phyloP scores from a whole-genome alignment of 345 rosid species.

The Angophora floribunda region DNA sequence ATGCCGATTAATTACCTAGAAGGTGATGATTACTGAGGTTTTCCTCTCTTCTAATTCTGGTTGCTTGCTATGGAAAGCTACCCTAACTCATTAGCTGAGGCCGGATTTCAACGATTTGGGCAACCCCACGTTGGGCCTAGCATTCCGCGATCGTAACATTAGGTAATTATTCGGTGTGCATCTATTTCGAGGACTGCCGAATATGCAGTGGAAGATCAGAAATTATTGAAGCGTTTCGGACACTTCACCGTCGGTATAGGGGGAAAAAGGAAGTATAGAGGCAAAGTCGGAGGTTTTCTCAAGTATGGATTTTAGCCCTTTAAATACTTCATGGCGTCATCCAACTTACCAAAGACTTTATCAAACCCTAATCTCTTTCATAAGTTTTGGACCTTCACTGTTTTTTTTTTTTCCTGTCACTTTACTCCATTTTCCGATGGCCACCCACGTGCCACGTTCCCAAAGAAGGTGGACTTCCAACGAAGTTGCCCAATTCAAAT shows the following conservation, averaged over 20 bases:
- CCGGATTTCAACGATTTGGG: background rate
- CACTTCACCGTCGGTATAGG: background rate
- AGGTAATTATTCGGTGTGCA: background rate
- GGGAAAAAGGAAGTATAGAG: background rate
- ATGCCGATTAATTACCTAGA: background rate
- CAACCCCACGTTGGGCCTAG: background rate
- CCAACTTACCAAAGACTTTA: background rate
- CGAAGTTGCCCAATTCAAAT: background rate
- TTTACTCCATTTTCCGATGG: background rate
- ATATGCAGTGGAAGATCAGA: background rate
- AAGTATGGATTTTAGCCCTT: background rate
- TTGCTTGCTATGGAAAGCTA: background rate
- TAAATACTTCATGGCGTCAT: background rate
- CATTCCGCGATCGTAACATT: background rate
- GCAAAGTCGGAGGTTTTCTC: background rate
- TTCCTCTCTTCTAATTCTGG: background rate
- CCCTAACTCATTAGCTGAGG: background rate
- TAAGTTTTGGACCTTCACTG: background rate
- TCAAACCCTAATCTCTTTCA: background rate
- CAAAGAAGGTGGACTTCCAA: background rate
- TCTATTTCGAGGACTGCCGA: background rate
- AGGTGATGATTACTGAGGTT: background rate
- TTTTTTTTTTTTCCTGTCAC: background rate
- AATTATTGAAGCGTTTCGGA: background rate
- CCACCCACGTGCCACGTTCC: background rate